Conservation (phyloP, 192 early-diverging fungal genomes). For the Chytriomyces sp. region DNA sequence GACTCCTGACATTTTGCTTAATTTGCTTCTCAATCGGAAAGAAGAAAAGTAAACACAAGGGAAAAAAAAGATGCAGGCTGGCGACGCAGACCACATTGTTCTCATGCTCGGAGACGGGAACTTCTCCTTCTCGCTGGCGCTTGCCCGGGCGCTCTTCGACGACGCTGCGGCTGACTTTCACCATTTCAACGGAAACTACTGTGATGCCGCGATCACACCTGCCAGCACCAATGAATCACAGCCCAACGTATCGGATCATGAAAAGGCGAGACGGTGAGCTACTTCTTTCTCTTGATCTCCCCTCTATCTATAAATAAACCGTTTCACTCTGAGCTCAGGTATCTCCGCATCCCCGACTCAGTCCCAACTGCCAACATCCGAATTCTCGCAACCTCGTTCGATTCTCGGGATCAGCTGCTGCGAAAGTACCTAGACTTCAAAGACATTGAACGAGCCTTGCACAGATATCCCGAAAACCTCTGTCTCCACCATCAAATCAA, state of each 20-base stretch:
- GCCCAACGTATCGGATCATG: neutral
- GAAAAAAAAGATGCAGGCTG: neutral
- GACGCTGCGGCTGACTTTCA: neutral
- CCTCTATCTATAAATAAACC: neutral
- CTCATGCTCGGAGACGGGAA: constrained; percentile 41
- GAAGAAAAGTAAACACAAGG: neutral
- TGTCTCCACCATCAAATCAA: constrained; percentile 55
- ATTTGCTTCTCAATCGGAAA: neutral
- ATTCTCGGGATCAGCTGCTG: constrained; percentile 45
- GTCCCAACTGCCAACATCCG: constrained; percentile 29
- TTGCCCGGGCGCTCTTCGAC: constrained; percentile 47
- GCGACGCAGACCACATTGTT: neutral
- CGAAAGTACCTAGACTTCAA: constrained; percentile 55
- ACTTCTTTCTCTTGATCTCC: neutral
- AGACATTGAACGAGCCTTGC: constrained; percentile 41
- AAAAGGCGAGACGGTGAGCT: neutral
- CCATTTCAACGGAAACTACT: neutral
- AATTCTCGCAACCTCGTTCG: constrained; percentile 55
- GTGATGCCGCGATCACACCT: neutral
- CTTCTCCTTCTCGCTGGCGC: constrained; percentile 59
- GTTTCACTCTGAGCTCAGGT: constrained; percentile 17
- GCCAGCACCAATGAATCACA: neutral
- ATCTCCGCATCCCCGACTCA: constrained; percentile 32
- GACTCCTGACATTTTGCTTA: neutral
- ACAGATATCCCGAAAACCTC: constrained; percentile 34